Evolutionary conservation across 176 grass and related monocot species (phyloP).

Genomic region (Phyllostachys edulis): DNA sequence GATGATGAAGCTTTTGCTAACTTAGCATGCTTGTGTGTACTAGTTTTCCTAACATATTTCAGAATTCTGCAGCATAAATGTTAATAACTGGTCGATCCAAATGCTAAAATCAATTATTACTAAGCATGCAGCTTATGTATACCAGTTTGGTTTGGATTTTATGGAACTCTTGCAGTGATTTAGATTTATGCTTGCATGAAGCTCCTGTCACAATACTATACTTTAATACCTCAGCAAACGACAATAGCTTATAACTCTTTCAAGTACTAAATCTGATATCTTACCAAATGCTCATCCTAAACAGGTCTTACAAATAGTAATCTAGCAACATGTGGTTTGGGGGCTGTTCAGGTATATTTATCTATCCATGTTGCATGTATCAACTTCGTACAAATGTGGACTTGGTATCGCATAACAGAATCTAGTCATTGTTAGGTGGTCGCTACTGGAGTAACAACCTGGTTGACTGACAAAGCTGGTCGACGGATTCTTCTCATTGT

Average conservation of each 20-base stretch:
- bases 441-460: conserved; percentile 89
- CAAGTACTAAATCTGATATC: not conserved
- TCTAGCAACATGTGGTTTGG: conserved; percentile 87
- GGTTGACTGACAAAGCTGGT: conserved; percentile 94
- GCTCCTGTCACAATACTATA: not conserved
- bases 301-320: conserved; percentile 83
- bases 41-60: not conserved
- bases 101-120: conserved; percentile 10
- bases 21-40: not conserved
- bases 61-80: conserved; percentile 6
- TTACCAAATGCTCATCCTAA: conserved; percentile 30
- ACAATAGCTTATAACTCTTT: conserved; percentile 4
- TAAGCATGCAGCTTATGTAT: not conserved
- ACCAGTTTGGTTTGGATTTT: not conserved
- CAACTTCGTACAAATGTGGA: conserved; percentile 16
- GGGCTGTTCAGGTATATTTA: conserved; percentile 75
- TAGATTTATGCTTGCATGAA: conserved; percentile 16
- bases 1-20: not conserved
- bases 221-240: not conserved
- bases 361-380: conserved; percentile 3
- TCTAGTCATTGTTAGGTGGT: conserved; percentile 54
- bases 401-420: conserved; percentile 21
- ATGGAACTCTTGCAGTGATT: not conserved
- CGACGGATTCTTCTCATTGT: conserved; percentile 97
- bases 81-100: not conserved